Conservation (phyloP, 345 rosid genomes). For the Syzygium aqueum region DNA sequence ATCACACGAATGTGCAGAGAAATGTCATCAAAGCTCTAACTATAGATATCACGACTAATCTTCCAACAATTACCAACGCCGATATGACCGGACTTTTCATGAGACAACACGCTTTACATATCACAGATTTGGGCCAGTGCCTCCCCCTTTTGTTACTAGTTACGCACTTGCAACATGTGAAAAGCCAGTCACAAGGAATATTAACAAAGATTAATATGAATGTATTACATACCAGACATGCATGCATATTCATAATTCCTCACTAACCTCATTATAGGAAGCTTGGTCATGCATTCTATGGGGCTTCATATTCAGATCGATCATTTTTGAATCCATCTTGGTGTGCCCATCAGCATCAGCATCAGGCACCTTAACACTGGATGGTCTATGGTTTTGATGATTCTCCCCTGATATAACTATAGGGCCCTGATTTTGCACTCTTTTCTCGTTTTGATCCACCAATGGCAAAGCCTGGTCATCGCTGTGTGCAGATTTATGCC, state of each 20-base stretch:
- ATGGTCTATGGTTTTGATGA: conserved; percentile 25
- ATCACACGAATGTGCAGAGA: background rate
- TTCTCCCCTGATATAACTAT: conserved; percentile 17
- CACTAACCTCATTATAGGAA: conserved; percentile 48
- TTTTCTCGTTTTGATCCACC: conserved; percentile 16
- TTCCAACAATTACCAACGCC: background rate
- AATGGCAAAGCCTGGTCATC: conserved; percentile 19
- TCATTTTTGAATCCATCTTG: conserved; percentile 31
- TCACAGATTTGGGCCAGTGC: background rate
- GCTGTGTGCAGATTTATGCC: conserved; percentile 27
- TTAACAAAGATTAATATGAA: background rate
- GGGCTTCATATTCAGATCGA: conserved; percentile 77
- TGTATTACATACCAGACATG: background rate
- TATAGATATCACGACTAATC: background rate
- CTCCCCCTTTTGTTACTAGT: background rate
- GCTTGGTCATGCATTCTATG: conserved; percentile 39
- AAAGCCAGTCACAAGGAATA: background rate
- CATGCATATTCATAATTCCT: background rate
- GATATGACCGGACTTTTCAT: background rate
- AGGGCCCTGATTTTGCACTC: conserved; percentile 18
- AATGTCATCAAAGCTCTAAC: background rate
- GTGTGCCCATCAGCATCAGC: conserved; percentile 23
- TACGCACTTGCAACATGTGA: background rate
- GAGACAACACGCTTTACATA: background rate
- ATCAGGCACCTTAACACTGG: conserved; percentile 12